Evolutionary conservation across 139 green algal species (phyloP).

Genomic region (Choricystis sp.): DNA sequence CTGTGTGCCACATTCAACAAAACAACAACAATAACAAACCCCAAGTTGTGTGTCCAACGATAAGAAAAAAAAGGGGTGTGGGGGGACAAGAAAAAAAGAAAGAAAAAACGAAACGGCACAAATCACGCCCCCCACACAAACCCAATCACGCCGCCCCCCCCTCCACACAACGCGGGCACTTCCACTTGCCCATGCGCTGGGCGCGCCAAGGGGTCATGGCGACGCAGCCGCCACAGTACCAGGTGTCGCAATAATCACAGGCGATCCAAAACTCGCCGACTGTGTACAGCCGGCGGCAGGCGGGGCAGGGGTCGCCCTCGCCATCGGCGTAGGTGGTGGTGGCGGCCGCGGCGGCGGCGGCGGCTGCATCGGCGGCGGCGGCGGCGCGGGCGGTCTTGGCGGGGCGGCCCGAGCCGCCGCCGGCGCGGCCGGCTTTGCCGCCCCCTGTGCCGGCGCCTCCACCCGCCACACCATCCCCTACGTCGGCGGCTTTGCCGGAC

Average conservation of each 20-base stretch:
- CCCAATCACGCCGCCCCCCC: neutral
- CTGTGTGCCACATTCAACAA: no score
- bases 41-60: no score
- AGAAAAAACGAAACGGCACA: neutral
- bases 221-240: slow-evolving; percentile 21
- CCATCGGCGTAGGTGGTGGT: slow-evolving; percentile 23
- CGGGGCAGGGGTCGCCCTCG: slow-evolving; percentile 57
- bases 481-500: slow-evolving; percentile 23
- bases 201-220: slow-evolving; percentile 13
- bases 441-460: no score
- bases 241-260: slow-evolving; percentile 18
- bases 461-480: neutral
- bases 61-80: no score
- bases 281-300: slow-evolving; percentile 37
- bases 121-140: neutral
- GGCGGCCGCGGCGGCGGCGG: no score
- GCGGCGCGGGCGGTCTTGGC: neutral
- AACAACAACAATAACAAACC: no score
- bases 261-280: slow-evolving; percentile 22
- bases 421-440: neutral
- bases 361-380: neutral
- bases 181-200: slow-evolving; percentile 8
- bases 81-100: neutral
- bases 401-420: no score
- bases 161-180: slow-evolving; percentile 9